These are phyloP conservation scores for Helminthosporium solani DNA, from an alignment of 2,329 filamentous ascomycete genomes.

Conservation along the genomic window DNA sequence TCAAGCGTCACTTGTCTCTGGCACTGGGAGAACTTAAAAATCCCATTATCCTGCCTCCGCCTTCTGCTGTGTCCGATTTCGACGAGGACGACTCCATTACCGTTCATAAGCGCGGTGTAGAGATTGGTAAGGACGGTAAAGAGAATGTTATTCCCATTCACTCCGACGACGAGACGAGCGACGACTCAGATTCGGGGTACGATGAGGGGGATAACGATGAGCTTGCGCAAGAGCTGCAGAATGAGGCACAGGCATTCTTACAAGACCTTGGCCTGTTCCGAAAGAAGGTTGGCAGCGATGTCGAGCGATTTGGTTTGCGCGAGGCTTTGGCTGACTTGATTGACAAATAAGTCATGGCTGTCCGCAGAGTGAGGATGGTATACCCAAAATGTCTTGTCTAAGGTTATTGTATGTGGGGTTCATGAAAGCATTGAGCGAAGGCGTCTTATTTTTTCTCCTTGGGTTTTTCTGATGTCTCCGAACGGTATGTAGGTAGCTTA, in stretches of 20 bases:
- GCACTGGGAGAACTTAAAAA: constrained; percentile 86
- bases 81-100: constrained; percentile 33
- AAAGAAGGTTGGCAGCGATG: constrained; percentile 83
- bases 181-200: constrained; percentile 52
- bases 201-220: constrained; percentile 61
- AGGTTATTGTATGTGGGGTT: constrained; percentile 2
- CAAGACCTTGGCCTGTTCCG: constrained; percentile 78
- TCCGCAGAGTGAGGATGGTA: not conserved
- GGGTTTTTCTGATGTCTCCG: not conserved
- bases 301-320: constrained; percentile 57
- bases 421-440: constrained; percentile 36
- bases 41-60: constrained; percentile 67
- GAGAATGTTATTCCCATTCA: constrained; percentile 22
- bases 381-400: not conserved
- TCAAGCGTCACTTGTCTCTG: constrained; percentile 83
- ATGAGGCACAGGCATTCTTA: constrained; percentile 81
- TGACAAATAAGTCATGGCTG: constrained; percentile 9
- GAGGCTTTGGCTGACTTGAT: constrained; percentile 25
- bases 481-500: constrained; percentile 10
- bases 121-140: constrained; percentile 23
- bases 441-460: constrained; percentile 22
- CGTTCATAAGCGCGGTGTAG: constrained; percentile 13
- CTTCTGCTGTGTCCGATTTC: constrained; percentile 32
- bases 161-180: constrained; percentile 40
- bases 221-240: constrained; percentile 67